A percentile compares a stretch with the other conserved stretches of the same genome.
phyloP scores from a whole-genome alignment of 2,329 filamentous ascomycete genomes.

The Iodosphaeria phyllophila region DNA sequence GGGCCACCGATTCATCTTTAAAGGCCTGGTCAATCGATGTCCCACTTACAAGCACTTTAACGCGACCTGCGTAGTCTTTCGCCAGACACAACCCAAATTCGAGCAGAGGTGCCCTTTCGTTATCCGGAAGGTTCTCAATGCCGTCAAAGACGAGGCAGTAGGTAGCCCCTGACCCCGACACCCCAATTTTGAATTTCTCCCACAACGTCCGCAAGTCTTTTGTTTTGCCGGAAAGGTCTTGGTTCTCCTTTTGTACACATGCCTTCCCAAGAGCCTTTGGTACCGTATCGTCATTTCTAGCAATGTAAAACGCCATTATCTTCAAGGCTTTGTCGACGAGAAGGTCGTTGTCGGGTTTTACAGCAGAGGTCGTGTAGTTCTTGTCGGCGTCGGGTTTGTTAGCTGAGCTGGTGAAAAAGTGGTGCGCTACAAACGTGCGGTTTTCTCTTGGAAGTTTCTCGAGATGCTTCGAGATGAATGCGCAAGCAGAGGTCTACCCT shows the following conservation, averaged over 20 bases:
- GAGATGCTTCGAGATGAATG: constrained; percentile 9
- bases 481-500: constrained; percentile 8
- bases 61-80: too few species aligned
- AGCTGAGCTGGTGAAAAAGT: constrained; percentile 9
- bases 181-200: constrained; percentile 7
- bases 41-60: constrained; percentile 8
- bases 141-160: constrained; percentile 11
- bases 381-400: constrained; percentile 9
- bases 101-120: constrained; percentile 4
- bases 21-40: constrained; percentile 2
- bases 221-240: constrained; percentile 2
- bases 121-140: constrained; percentile 7
- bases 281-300: constrained; percentile 8
- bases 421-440: constrained; percentile 9
- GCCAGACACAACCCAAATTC: constrained; percentile 3
- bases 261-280: constrained; percentile 7
- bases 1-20: constrained; percentile 2
- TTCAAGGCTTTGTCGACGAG: constrained; percentile 7
- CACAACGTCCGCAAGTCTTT: constrained; percentile 6
- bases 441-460: constrained; percentile 9
- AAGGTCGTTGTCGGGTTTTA: too few species aligned
- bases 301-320: constrained; percentile 12
- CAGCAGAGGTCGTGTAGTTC: too few species aligned
- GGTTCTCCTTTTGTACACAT: constrained; percentile 5
- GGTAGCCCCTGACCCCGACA: constrained; percentile 3